These are phyloP conservation scores for Massospora cicadina DNA, from an alignment of 371 early-diverging fungal genomes.

Conservation along the genomic window DNA sequence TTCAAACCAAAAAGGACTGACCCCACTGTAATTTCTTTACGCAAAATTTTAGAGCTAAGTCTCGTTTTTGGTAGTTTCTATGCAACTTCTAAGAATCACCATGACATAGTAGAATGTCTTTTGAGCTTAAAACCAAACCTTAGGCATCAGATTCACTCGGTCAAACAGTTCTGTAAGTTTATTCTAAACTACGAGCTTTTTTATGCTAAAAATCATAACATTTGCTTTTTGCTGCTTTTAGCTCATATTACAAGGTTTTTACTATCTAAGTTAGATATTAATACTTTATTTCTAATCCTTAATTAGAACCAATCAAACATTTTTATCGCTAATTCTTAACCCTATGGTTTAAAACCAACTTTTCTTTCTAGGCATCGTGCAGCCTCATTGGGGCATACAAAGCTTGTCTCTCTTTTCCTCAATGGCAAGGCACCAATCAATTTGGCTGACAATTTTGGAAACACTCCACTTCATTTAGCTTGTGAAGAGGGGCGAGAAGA, in stretches of 20 bases:
- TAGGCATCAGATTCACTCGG: neutral
- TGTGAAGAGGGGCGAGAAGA: constrained; percentile 13
- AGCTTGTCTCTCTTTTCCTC: neutral
- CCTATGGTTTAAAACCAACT: neutral
- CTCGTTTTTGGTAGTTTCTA: neutral
- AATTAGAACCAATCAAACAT: neutral
- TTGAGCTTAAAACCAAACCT: neutral
- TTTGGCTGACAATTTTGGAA: neutral
- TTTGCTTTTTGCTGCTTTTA: too few relatives aligned
- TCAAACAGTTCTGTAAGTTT: neutral
- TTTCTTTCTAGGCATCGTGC: constrained; percentile 1
- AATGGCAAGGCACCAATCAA: neutral
- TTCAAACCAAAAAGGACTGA: neutral
- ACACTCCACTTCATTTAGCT: constrained; percentile 10
- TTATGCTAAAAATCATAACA: too few relatives aligned
- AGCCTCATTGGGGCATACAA: neutral
- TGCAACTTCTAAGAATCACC: neutral
- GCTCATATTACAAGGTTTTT: too few relatives aligned
- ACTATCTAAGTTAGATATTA: too few relatives aligned
- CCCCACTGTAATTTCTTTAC: neutral
- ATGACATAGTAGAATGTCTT: neutral
- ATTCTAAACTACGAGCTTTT: too few relatives aligned
- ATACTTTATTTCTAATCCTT: neutral
- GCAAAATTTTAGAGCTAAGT: neutral
- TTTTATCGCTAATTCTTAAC: neutral